Evolutionary conservation across 352 stramenopile species (phyloP).

Genomic region (Pythium aquatile): DNA sequence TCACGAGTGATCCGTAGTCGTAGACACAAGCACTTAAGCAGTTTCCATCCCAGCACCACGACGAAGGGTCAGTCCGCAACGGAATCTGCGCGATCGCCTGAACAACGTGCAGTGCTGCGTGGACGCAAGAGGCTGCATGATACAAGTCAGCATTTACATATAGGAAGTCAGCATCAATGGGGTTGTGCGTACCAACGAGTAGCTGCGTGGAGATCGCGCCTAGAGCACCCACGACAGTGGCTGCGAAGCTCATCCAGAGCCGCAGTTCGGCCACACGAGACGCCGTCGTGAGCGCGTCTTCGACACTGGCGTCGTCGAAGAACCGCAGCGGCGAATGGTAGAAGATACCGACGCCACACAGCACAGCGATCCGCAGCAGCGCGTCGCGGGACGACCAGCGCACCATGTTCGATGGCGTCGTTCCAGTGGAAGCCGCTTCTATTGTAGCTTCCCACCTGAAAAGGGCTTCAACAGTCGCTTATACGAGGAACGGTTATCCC

Average conservation of each 20-base stretch:
- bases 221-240: constrained; percentile 21
- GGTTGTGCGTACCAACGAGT: constrained; percentile 20
- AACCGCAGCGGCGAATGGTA: constrained; percentile 20
- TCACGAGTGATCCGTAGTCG: constrained; percentile 32
- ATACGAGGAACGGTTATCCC: not conserved
- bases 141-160: not conserved
- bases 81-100: constrained; percentile 12
- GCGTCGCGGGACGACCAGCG: constrained; percentile 18
- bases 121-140: constrained; percentile 22
- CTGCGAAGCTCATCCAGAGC: constrained; percentile 21
- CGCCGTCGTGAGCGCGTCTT: not conserved
- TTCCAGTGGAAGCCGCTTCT: too few species aligned
- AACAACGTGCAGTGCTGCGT: constrained; percentile 21
- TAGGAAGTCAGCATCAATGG: too few species aligned
- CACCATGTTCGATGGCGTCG: constrained; percentile 1
- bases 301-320: not conserved
- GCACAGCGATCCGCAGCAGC: constrained; percentile 22
- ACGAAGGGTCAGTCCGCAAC: constrained; percentile 3
- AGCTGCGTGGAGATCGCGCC: constrained; percentile 28
- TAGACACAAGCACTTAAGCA: constrained; percentile 18
- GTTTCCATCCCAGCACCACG: constrained; percentile 15
- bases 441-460: not conserved
- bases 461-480: not conserved
- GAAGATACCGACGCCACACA: constrained; percentile 11
- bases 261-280: constrained; percentile 15